phyloP scores from a whole-genome alignment of 2,329 filamentous ascomycete genomes.

The Leptoxyphium fumago region DNA sequence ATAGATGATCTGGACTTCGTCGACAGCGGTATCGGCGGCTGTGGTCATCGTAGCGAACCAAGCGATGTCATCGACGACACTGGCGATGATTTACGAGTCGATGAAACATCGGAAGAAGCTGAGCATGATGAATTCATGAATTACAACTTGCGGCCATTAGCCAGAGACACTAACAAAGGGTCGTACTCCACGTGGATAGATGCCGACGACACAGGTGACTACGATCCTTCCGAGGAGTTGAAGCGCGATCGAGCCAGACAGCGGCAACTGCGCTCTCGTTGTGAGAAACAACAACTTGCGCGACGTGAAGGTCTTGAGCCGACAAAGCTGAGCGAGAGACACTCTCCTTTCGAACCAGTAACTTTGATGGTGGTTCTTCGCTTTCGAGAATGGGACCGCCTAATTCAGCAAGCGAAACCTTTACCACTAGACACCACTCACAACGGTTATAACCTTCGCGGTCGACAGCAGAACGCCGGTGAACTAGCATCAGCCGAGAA shows the following conservation, averaged over 20 bases:
- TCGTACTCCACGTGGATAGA: constrained; percentile 20
- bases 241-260: not conserved
- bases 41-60: not conserved
- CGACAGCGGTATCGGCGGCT: not conserved
- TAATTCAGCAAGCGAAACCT: too few relatives aligned
- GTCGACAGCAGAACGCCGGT: too few relatives aligned
- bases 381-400: too few relatives aligned
- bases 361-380: too few relatives aligned
- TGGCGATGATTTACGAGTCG: not conserved
- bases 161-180: not conserved
- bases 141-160: constrained; percentile 8
- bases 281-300: too few relatives aligned
- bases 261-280: not conserved
- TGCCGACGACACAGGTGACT: constrained; percentile 22
- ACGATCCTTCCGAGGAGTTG: constrained; percentile 12
- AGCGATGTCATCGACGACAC: not conserved
- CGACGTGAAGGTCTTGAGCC: too few relatives aligned
- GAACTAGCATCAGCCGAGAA: too few relatives aligned
- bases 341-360: too few relatives aligned
- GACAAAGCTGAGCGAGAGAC: too few relatives aligned
- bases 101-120: not conserved
- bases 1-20: not conserved
- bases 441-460: too few relatives aligned
- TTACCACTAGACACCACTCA: too few relatives aligned
- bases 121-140: not conserved